Base-by-base conservation (phyloP, 1,139 yeast species). In the Pneumocystis jirovecii region DNA sequence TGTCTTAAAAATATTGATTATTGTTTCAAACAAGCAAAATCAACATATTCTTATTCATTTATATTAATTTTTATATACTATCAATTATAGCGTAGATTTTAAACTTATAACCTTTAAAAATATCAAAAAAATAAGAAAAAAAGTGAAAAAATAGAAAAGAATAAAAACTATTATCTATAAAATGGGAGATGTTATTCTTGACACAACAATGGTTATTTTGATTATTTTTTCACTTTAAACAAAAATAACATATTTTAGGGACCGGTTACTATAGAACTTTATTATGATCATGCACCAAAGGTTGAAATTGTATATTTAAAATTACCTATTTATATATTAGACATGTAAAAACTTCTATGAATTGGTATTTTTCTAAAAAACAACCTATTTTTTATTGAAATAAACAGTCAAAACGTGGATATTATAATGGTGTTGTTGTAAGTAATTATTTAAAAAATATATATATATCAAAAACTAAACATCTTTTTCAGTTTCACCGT, bases 401-500 rank as follows among this genome's bases (percentile, higher is more conserved):
- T 25, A 50, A 50, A 50, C 21, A 50, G 57, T 50, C 72, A 12
- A 62, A 69, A 42, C 65, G 71, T 21, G 76, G 76, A n/a, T 73
- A 73, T 67, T 74, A 74, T 68, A 68, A 73, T 65, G 70, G 68
- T 61, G 72, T 73, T 19, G 65, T 70, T 8, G 68, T 65, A 61
- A 21, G 68, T 39, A 21, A 25, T 25, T 56, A 5, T n/a, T 29
- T 19, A 21, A 17, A 19, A 34, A 60, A 10, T 60, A 29, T 17
- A 5, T 29, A 25, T 37, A 19, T 12, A 1, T 15, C n/a, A n/a
- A 3, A 62, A 61, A 50, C 15, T 7, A 40, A 45, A 34, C 21
- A 12, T 31, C 60, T 76, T 1, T 69, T 72, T 64, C 67, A 70
- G 65, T 81, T 84, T 70, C 76, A 74, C 63, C 74, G 77, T 60